Evolutionary conservation across 2,329 filamentous ascomycete species (phyloP).

Genomic region (Pezicula neosporulosa): DNA sequence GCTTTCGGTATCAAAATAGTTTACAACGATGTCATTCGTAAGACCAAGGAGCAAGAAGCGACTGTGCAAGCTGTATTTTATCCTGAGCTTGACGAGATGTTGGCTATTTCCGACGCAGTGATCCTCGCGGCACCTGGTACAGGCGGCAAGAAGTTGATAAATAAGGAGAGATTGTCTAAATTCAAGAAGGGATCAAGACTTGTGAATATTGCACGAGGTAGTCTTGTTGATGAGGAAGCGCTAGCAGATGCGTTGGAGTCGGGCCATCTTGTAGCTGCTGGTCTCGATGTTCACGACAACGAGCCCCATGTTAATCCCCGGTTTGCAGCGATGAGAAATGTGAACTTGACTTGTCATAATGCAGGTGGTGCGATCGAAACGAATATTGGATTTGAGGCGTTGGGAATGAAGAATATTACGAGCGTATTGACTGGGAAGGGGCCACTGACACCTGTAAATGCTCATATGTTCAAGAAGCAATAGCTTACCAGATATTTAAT

Average conservation of each 20-base stretch:
- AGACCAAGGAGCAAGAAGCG: constrained; percentile 27
- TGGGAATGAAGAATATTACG: constrained; percentile 65
- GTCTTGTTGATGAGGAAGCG: constrained; percentile 62
- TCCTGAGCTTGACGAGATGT: constrained; percentile 44
- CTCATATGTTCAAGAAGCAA: constrained; percentile 9
- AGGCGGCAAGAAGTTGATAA: constrained; percentile 46
- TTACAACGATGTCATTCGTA: constrained; percentile 56
- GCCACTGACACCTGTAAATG: constrained; percentile 27
- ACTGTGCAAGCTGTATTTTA: constrained; percentile 51
- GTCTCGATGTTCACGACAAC: constrained; percentile 60
- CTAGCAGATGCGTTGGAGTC: constrained; percentile 54
- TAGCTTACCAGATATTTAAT: too few relatives aligned
- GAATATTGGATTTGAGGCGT: constrained; percentile 56
- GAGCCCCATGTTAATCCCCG: constrained; percentile 44
- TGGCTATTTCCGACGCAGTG: constrained; percentile 53
- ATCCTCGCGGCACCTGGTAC: constrained; percentile 55
- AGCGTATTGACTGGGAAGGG: constrained; percentile 42
- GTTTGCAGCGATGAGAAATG: constrained; percentile 25
- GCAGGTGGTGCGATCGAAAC: constrained; percentile 65
- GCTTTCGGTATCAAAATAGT: constrained; percentile 66
- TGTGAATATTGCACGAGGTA: constrained; percentile 64
- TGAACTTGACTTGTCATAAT: constrained; percentile 61
- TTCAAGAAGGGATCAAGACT: constrained; percentile 55
- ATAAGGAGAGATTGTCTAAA: constrained; percentile 39
- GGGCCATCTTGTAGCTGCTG: constrained; percentile 47